Evolutionary conservation across 768 basidiomycete genomes (phyloP), one percentile per base, ranked within the genome.

Genomic region (Pulveroboletus sp.): DNA sequence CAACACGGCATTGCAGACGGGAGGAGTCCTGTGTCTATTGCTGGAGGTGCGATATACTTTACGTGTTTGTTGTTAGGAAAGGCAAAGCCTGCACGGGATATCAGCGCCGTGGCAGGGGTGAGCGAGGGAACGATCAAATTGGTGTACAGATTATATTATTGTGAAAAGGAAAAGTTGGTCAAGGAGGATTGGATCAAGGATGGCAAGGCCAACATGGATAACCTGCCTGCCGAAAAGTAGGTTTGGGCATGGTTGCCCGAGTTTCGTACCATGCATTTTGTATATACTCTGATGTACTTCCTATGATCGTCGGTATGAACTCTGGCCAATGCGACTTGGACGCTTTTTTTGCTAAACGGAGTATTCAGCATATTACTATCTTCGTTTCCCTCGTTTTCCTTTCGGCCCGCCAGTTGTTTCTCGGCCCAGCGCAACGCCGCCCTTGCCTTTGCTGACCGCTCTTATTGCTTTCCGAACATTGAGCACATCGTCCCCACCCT

Each of bases 11-110:
- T 95, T 53, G 93, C 93, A 29, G 93, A 93, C 63, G 96, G 96
- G 22, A 77, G 96, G 53, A 91, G 85, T 60, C 95, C 95, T 1
- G 89, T 97, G 45, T 96, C 96, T n/a, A 93, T 99, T 57, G 96
- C 95, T n/a, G 91, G 92, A 34, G 93, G 91, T 34, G 90, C 92
- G 17, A 93, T 99, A 51, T 93, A 88, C 73, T 97, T 98, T 71
- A 89, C 90, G 26, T 89, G 89, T 62, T 77, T 85, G 56, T 64
- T 97, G 36, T 75, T 94, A 60, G 90, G 86, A 45, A 81, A 82
- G 61, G 60, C 72, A 24, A 91, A 89, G 69, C 77, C 82, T 20
- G 78, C 86, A 41, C 83, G 83, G 69, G 92, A 97, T 62, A 93
- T 99, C 62, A 88, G 88, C 54, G 73, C 76, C 13, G 91, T 97